Evolutionary conservation across 352 stramenopile genomes (phyloP).

Genomic region (Saprolegnia parasitica): DNA sequence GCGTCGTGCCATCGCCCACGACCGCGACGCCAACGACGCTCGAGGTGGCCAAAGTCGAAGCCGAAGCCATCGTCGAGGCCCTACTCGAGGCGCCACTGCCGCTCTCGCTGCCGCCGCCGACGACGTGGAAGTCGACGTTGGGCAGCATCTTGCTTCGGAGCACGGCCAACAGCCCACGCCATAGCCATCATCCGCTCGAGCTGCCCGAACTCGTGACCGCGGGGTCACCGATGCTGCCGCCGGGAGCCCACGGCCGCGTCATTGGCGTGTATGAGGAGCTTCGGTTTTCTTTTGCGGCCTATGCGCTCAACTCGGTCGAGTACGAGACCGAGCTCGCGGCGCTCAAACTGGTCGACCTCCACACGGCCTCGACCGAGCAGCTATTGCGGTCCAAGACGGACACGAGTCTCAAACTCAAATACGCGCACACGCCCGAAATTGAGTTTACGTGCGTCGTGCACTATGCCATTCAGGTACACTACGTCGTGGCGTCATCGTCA

Average conservation of each 20-base stretch:
- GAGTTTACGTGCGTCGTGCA: slow-evolving; percentile 73
- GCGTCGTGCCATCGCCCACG: background rate
- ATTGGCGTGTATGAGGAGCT: slow-evolving; percentile 92
- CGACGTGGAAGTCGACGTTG: slow-evolving; percentile 11
- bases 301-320: slow-evolving; percentile 90
- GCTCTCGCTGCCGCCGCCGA: background rate
- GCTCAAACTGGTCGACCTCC: slow-evolving; percentile 60
- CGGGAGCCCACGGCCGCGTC: slow-evolving; percentile 83
- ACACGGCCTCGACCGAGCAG: slow-evolving; percentile 35
- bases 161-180: background rate
- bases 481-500: background rate
- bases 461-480: slow-evolving; percentile 69
- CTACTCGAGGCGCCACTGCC: background rate
- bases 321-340: slow-evolving; percentile 69
- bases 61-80: background rate
- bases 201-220: slow-evolving; percentile 57
- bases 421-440: slow-evolving; percentile 7
- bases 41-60: background rate
- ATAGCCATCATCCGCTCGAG: slow-evolving; percentile 19
- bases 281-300: slow-evolving; percentile 92
- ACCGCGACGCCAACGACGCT: background rate
- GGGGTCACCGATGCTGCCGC: slow-evolving; percentile 85
- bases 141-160: background rate
- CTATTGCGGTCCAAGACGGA: slow-evolving; percentile 29
- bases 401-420: slow-evolving; percentile 22